A percentile compares a stretch with the other conserved stretches of the same genome.
Evolutionary conservation across 1,139 yeast species (phyloP).

Genomic region (Lodderomyces elongisporus): DNA sequence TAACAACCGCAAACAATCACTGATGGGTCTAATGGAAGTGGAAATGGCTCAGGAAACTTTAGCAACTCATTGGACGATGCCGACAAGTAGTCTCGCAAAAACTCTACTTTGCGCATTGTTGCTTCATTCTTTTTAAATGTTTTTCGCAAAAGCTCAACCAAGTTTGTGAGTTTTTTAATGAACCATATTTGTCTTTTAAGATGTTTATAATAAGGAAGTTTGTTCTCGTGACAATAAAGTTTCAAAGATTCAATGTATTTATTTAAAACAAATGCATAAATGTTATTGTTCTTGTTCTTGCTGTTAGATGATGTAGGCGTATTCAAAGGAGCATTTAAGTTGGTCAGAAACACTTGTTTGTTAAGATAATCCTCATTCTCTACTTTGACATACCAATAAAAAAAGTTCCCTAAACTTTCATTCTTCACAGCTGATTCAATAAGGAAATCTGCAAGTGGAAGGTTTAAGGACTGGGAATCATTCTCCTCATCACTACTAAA

Average conservation of each 20-base stretch:
- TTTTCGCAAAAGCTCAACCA: conserved; percentile 37
- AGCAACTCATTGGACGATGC: conserved; percentile 37
- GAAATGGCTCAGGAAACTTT: conserved; percentile 48
- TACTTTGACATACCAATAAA: conserved; percentile 89
- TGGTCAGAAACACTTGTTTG: conserved; percentile 6
- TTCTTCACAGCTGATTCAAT: conserved; percentile 68
- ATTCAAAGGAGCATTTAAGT: background rate
- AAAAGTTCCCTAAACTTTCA: conserved; percentile 67
- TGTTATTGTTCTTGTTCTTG: too few relatives aligned
- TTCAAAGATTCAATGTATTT: conserved; percentile 37
- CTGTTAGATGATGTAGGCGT: too few relatives aligned
- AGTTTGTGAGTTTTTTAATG: conserved; percentile 36
- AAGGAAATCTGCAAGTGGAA: conserved; percentile 75
- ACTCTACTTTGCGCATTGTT: conserved; percentile 39
- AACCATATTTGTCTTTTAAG: conserved; percentile 44
- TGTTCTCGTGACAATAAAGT: conserved; percentile 24
- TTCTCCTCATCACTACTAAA: conserved; percentile 6
- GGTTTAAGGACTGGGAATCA: conserved; percentile 17
- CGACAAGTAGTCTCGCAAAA: conserved; percentile 36
- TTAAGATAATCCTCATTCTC: conserved; percentile 69
- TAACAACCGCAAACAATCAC: conserved; percentile 67
- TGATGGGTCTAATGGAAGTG: conserved; percentile 70
- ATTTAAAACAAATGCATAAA: conserved; percentile 35
- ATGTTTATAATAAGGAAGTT: conserved; percentile 33
- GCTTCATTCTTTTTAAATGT: conserved; percentile 43